phyloP scores from a whole-genome alignment of 805 yeast species.

The Ogataea ganodermae region DNA sequence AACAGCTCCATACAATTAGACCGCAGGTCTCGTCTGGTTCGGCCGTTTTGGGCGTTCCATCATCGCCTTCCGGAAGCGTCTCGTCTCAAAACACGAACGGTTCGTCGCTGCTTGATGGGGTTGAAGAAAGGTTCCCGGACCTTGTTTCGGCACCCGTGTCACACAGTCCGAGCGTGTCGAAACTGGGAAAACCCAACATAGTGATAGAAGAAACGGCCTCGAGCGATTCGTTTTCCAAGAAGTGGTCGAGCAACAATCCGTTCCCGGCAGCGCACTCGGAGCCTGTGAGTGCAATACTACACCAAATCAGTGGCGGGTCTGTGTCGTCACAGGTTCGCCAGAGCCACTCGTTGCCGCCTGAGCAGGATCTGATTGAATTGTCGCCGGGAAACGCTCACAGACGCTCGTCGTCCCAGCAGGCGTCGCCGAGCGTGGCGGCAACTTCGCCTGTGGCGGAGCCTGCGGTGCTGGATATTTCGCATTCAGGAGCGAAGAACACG shows the following conservation, averaged over 20 bases:
- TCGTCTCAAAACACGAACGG: conserved; percentile 9
- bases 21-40: conserved; percentile 14
- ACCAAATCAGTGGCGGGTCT: conserved; percentile 16
- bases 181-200: conserved; percentile 14
- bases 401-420: conserved; percentile 2
- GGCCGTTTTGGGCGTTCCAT: conserved; percentile 20
- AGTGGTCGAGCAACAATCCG: conserved; percentile 31
- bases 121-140: conserved; percentile 51
- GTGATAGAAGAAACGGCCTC: conserved; percentile 11
- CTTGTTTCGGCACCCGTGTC: conserved; percentile 8
- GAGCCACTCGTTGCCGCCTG: background rate
- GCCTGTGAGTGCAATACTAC: background rate
- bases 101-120: conserved; percentile 37
- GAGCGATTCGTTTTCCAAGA: conserved; percentile 8
- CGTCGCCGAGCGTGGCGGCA: conserved; percentile 9
- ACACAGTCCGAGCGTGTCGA: background rate
- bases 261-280: conserved; percentile 21
- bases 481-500: conserved; percentile 2
- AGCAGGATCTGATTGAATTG: conserved; percentile 19
- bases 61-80: conserved; percentile 22
- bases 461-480: conserved; percentile 2
- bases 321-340: conserved; percentile 5
- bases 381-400: conserved; percentile 7
- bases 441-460: conserved; percentile 6
- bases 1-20: conserved; percentile 15